phyloP scores from a whole-genome alignment of 2,329 filamentous ascomycete species.

The Aaosphaeria pasadenensis region DNA sequence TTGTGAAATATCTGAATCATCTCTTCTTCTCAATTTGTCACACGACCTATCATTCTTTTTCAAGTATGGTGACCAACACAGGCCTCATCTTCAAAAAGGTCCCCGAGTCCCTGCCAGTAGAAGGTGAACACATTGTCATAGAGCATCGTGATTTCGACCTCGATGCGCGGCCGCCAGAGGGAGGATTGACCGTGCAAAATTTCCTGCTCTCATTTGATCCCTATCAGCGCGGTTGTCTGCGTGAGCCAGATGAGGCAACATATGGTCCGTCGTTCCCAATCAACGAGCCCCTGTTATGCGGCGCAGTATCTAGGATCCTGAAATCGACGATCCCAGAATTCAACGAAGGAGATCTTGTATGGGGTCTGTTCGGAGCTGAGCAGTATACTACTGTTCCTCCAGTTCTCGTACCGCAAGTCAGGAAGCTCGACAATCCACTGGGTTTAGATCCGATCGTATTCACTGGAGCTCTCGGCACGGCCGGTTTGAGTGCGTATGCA shows the following conservation, averaged over 20 bases:
- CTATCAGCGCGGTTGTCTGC: slow-evolving; percentile 76
- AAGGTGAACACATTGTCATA: slow-evolving; percentile 64
- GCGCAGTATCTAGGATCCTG: slow-evolving; percentile 62
- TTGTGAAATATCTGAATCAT: too few relatives aligned
- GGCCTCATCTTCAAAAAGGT: slow-evolving; percentile 66
- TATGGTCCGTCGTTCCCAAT: slow-evolving; percentile 61
- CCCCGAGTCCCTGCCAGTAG: slow-evolving; percentile 61
- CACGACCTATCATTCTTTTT: too few relatives aligned
- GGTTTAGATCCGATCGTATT: slow-evolving; percentile 62
- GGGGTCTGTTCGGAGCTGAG: slow-evolving; percentile 50
- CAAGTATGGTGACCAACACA: slow-evolving; percentile 59
- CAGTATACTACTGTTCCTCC: slow-evolving; percentile 61
- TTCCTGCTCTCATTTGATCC: slow-evolving; percentile 74
- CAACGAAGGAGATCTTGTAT: slow-evolving; percentile 62
- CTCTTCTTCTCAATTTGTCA: too few relatives aligned
- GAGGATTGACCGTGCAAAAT: slow-evolving; percentile 65
- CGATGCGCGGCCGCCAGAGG: slow-evolving; percentile 51
- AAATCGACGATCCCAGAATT: slow-evolving; percentile 62
- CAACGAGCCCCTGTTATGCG: slow-evolving; percentile 59
- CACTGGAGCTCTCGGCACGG: slow-evolving; percentile 71
- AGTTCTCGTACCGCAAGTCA: slow-evolving; percentile 39
- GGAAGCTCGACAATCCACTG: slow-evolving; percentile 63
- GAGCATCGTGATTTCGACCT: slow-evolving; percentile 66
- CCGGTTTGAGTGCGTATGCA: slow-evolving; percentile 68
- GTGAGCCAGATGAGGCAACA: slow-evolving; percentile 59